These are phyloP conservation scores for Gossypium thurberi DNA, from an alignment of 345 rosid species.

Conservation along the genomic window DNA sequence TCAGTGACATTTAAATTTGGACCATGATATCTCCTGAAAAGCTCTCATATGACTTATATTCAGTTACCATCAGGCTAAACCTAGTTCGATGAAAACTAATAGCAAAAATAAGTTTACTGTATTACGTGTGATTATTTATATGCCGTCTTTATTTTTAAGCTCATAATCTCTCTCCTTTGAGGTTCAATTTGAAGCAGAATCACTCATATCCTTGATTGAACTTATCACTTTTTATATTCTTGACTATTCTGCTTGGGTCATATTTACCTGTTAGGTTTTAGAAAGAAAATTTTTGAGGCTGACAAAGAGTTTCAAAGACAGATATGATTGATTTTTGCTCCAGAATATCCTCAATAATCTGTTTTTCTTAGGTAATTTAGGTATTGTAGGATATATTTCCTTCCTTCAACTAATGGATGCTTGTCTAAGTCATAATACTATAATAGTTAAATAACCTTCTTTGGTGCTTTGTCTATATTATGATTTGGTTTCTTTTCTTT, in stretches of 20 bases:
- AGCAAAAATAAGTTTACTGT: neutral
- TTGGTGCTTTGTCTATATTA: neutral
- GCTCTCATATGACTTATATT: neutral
- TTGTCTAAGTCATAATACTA: neutral
- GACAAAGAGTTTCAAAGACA: neutral
- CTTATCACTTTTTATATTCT: neutral
- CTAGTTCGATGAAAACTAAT: neutral
- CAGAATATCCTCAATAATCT: neutral
- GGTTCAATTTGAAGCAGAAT: neutral
- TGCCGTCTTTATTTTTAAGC: neutral
- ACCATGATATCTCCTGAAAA: neutral
- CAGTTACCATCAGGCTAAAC: neutral
- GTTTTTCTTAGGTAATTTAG: neutral
- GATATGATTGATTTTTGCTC: neutral
- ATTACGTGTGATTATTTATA: neutral
- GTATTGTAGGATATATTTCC: neutral
- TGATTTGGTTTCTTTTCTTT: slow-evolving; percentile 13
- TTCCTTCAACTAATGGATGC: slow-evolving; percentile 14
- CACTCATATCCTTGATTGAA: neutral
- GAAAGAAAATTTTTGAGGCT: neutral
- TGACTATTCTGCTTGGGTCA: slow-evolving; percentile 1
- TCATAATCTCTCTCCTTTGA: neutral
- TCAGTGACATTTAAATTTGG: neutral
- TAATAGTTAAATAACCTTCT: neutral
- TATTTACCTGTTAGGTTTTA: neutral